Evolutionary conservation across 2,329 filamentous ascomycete species (phyloP).

Genomic region (Myriosclerotinia curreyana): DNA sequence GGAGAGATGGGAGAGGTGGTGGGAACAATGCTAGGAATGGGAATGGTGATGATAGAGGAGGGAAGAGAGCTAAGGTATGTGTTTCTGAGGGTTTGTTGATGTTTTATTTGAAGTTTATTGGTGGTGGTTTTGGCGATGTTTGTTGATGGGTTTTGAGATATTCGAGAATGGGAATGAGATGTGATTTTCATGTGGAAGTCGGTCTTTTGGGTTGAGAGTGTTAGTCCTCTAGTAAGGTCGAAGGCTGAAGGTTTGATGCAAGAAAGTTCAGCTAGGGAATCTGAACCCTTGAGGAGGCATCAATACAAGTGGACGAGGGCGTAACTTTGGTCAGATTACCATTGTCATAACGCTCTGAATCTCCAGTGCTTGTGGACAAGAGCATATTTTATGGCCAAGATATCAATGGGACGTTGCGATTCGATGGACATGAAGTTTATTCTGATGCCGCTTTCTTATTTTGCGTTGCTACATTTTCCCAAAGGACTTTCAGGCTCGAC

Average conservation of each 20-base stretch:
- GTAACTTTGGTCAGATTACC: neutral
- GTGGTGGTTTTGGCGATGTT: neutral
- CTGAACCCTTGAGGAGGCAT: no score
- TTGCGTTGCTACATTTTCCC: neutral
- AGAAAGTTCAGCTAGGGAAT: no score
- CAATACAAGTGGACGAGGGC: no score
- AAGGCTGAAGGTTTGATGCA: no score
- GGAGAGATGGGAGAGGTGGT: slow-evolving; percentile 6
- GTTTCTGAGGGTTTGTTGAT: no score
- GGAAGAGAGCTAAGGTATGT: slow-evolving; percentile 22
- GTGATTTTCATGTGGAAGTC: no score
- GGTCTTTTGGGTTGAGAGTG: neutral
- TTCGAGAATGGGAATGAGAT: neutral
- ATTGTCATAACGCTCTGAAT: no score
- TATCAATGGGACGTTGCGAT: neutral
- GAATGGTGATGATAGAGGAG: slow-evolving; percentile 19
- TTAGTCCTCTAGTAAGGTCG: neutral
- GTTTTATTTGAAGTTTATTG: neutral
- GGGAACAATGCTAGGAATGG: slow-evolving; percentile 12
- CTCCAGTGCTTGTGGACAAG: no score
- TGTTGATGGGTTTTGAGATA: no score
- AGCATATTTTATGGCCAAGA: neutral
- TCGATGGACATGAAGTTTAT: neutral
- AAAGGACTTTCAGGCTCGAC: neutral
- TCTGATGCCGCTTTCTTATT: neutral